phyloP scores from a whole-genome alignment of 1,284 basidiomycete genomes.

The Pseudozyma flocculosa region DNA sequence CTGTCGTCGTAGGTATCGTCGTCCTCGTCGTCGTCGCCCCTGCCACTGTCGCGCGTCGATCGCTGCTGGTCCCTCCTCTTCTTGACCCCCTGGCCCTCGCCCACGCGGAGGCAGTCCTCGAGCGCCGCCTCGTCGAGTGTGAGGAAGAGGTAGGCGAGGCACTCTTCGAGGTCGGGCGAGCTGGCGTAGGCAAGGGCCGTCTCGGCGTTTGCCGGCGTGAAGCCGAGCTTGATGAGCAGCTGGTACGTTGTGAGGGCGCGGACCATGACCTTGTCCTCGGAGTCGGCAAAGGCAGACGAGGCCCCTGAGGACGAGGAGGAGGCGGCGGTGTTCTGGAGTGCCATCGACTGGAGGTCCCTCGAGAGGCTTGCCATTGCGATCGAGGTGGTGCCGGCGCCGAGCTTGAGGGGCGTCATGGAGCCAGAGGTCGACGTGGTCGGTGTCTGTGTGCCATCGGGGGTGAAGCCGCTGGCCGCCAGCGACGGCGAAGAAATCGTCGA shows the following conservation, averaged over 20 bases:
- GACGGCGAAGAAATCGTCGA: constrained; percentile 3
- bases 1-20: constrained; percentile 43
- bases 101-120: constrained; percentile 64
- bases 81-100: constrained; percentile 56
- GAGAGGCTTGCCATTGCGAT: constrained; percentile 30
- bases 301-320: constrained; percentile 10
- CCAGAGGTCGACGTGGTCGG: constrained; percentile 18
- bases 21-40: constrained; percentile 16
- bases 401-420: constrained; percentile 23
- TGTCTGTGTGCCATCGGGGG: constrained; percentile 8
- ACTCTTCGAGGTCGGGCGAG: constrained; percentile 79
- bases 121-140: constrained; percentile 63
- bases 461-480: background rate
- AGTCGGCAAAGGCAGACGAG: constrained; percentile 16
- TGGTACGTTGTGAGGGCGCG: constrained; percentile 78
- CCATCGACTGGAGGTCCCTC: constrained; percentile 29
- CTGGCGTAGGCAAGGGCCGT: constrained; percentile 68
- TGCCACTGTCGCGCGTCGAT: constrained; percentile 13
- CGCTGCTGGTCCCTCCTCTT: constrained; percentile 27
- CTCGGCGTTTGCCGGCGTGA: constrained; percentile 70
- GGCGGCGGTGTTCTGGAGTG: constrained; percentile 7
- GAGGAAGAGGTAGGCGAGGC: constrained; percentile 63
- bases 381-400: constrained; percentile 20
- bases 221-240: constrained; percentile 79
- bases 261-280: constrained; percentile 65